Base-by-base conservation (phyloP, 2,329 filamentous ascomycete species). In the Rasamsonia emersonii region DNA sequence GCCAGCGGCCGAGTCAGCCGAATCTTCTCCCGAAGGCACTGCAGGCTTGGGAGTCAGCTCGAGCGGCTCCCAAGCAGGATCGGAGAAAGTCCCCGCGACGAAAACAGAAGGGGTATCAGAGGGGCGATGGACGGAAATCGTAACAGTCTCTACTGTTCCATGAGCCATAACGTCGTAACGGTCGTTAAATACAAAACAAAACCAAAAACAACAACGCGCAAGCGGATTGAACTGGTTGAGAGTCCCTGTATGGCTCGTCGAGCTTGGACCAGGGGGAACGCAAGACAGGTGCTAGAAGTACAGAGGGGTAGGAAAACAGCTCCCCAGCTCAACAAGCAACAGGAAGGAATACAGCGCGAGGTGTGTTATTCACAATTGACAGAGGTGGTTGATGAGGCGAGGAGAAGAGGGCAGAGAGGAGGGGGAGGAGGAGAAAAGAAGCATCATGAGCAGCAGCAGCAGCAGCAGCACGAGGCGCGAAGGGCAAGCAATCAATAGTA, bases 31-130 rank as follows among this genome's bases (percentile, higher is more conserved):
- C 24, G 36, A 24, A 19, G 35, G 30, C 25, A 41, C 37, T 16
- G 45, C 24, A 9, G 42, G 41, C 32, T 51, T 47, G 19, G 39
- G 36, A 30, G 30, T 42, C 9, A 51, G 41, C 35, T 51, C 44
- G 31, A 51, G 27, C 2, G 44, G 47, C 19, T 49, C 38, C 50
- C 50, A 53, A 14, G 46, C 37, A 27, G 50, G 49, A 6, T 50
- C 41, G 25, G 50, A 46, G 39, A 53, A 51, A 20, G 47, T 44
- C 15, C 42, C 45, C 18, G 43, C 43, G 26, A 53, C 37, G 33
- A 46, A 52, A 34, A 53, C 36, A 23, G 38, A 24, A 14, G 50
- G 49, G 29, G 43, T 41, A 27, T 47, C 41, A 17, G 41, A 41
- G 18, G 46, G 43, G 30, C 49, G 49, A 33, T 43, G 43, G 30